Evolutionary conservation across 139 green algal species (phyloP).

Genomic region (Chlorella sp.): DNA sequence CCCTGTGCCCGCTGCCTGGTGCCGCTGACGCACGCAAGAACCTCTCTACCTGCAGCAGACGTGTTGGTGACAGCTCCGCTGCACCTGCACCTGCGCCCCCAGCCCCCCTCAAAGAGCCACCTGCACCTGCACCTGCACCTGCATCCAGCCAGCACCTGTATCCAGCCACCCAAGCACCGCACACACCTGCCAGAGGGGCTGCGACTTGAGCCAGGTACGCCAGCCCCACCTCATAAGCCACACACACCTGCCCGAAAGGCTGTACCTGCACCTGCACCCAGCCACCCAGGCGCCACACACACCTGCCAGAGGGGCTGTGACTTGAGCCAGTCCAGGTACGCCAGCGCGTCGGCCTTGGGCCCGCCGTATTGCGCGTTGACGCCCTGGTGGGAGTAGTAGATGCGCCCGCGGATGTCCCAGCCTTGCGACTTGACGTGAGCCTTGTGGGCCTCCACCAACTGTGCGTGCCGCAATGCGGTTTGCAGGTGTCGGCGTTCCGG

Average conservation of each 20-base stretch:
- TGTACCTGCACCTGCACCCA: not conserved
- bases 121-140: too few relatives aligned
- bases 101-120: too few relatives aligned
- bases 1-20: too few relatives aligned
- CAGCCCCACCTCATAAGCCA: too few relatives aligned
- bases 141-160: not conserved
- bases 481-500: too few relatives aligned
- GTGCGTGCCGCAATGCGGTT: too few relatives aligned
- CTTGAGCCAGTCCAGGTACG: slow-evolving; percentile 71
- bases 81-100: too few relatives aligned
- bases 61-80: too few relatives aligned
- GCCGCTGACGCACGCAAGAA: too few relatives aligned
- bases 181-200: slow-evolving; percentile 59
- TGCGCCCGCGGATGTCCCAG: slow-evolving; percentile 68
- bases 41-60: too few relatives aligned
- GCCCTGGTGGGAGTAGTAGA: slow-evolving; percentile 92
- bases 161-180: not conserved
- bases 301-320: slow-evolving; percentile 62
- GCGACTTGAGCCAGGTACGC: too few relatives aligned
- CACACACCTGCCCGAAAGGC: too few relatives aligned
- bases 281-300: not conserved
- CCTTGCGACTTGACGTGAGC: slow-evolving; percentile 18
- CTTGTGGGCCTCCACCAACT: slow-evolving; percentile 36
- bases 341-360: slow-evolving; percentile 39
- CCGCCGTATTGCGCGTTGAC: slow-evolving; percentile 94